Base-by-base conservation (phyloP, 495 filamentous ascomycete genomes). In the Schizothecium vesticola region DNA sequence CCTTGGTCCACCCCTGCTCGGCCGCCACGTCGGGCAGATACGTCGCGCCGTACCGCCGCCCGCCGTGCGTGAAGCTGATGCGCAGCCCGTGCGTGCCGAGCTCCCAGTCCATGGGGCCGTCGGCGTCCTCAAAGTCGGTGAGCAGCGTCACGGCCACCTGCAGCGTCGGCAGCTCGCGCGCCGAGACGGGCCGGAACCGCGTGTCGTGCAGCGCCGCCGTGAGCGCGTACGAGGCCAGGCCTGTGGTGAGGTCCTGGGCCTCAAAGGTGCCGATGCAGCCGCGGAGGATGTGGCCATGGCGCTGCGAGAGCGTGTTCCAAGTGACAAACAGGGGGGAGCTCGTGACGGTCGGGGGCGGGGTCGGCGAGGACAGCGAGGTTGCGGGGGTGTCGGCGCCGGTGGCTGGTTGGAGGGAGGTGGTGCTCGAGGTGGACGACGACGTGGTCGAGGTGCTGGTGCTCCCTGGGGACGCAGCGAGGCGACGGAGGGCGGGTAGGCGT, bases 241-340 rank as follows among this genome's bases (percentile, higher is more conserved):
- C 95, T 4, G 84, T 73, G 24, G 86, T 82, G 10, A 99, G 86
- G 25, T 88, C 85, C 73, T 93, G 90, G 6, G 88, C 76, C 67
- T 95, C 93, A 75, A 98, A 98, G 0, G 95, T 99, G 70, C 95
- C 95, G 73, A 99, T 99, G 83, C 95, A 99, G 31, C 95, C 95
- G 59, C 95, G 91, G 19, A 99, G 85, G 71, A 87, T 89, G 70
- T 72, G 64, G 26, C 85, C 86, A 67, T 85, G 84, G 25, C 82
- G 82, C 0, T 76, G 67, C 4, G 86, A 87, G 28, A 91, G 63
- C 1, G 86, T 91, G 77, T 97, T 96, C 95, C 96, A 99, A 0
- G 95, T 98, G 16, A 99, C 91, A 76, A 99, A 99, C 16, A 99
- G 83, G 6, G 95, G 95, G 61, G 80, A 81, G 23, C 80, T 75